Base-by-base conservation (phyloP, 305 asterid genomes). In the Solanum hybrid region DNA sequence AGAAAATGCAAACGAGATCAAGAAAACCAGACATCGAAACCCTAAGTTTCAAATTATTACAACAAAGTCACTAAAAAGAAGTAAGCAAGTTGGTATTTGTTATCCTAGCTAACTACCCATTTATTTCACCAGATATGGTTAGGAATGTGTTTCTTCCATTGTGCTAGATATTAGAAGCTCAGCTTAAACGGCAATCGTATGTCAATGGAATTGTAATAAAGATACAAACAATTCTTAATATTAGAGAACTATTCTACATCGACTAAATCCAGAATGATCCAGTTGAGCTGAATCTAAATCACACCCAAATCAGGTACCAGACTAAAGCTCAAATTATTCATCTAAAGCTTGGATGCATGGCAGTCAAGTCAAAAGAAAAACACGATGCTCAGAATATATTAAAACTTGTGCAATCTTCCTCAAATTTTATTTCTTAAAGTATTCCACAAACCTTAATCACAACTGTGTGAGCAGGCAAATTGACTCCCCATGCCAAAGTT, bases 401-500 rank as follows among this genome's bases (percentile, higher is more conserved):
- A 42, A 82, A 31, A 29, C 88, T 84, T 36, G 40, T 84, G 42
- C 88, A 31, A 20, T 8, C 88, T 46, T 84, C 87, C 40, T 29
- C 37, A 18, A 51, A 5, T 33, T 46, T 42, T 46, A 51, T 84
- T 24, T 46, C 75, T 51, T 42, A 83, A 83, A 88, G 79, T 18
- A 61, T 76, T 78, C 64, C 89, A 93, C 95, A 94, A 90, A 97
- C 99, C 99, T 97, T 97, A 91, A 97, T 97, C 94, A 97, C 99
- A 92, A 97, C 99, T 84, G 99, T 97, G 92, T 97, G 99, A 94
- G 99, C 99, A 88, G 99, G 99, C 90, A 97, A 94, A 95, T 97
- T 97, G 79, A 97, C 99, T 91, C 99, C 99, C 99, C 99, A 97
- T 29, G 99, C 99, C 94, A 97, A 94, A 89, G 99, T 97, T 89